A percentile compares a stretch with the other conserved stretches of the same genome.
phyloP scores from a whole-genome alignment of 2,329 filamentous ascomycete species.

The Clonostachys chloroleuca region DNA sequence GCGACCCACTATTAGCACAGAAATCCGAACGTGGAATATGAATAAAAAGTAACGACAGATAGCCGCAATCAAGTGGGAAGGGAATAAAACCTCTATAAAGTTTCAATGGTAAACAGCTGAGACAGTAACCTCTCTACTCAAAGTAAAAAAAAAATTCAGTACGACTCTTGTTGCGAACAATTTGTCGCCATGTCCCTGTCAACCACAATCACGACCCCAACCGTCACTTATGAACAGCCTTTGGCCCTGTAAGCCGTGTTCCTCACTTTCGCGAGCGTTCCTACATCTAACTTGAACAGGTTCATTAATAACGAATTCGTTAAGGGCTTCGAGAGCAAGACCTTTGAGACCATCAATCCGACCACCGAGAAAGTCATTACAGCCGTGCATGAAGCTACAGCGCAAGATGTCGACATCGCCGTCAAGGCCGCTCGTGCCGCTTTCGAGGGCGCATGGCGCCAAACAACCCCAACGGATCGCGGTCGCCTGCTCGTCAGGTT shows the following conservation, averaged over 20 bases:
- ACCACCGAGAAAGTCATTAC: conserved; percentile 79
- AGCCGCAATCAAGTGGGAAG: no score
- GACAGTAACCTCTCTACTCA: no score
- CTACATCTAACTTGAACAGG: conserved; percentile 29
- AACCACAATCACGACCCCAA: conserved; percentile 54
- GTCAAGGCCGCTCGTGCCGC: conserved; percentile 83
- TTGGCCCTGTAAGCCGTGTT: conserved; percentile 49
- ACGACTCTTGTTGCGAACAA: no score
- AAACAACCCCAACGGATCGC: conserved; percentile 66
- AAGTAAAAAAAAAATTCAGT: no score
- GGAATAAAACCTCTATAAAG: no score
- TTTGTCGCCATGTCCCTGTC: no score
- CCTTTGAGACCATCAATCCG: conserved; percentile 90
- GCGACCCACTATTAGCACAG: no score
- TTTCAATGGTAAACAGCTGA: no score
- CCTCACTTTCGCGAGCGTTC: no score
- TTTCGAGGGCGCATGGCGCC: conserved; percentile 69
- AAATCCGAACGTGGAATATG: no score
- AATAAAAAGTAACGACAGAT: no score
- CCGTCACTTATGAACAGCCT: conserved; percentile 55
- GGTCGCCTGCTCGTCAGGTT: conserved; percentile 69
- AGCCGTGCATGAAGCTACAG: conserved; percentile 78
- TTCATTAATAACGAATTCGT: conserved; percentile 95
- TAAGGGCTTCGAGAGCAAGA: conserved; percentile 74
- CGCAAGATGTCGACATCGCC: conserved; percentile 80